A percentile compares a stretch with the other conserved stretches of the same genome.
Conservation (phyloP, 345 rosid species). For the Heritiera littoralis region DNA sequence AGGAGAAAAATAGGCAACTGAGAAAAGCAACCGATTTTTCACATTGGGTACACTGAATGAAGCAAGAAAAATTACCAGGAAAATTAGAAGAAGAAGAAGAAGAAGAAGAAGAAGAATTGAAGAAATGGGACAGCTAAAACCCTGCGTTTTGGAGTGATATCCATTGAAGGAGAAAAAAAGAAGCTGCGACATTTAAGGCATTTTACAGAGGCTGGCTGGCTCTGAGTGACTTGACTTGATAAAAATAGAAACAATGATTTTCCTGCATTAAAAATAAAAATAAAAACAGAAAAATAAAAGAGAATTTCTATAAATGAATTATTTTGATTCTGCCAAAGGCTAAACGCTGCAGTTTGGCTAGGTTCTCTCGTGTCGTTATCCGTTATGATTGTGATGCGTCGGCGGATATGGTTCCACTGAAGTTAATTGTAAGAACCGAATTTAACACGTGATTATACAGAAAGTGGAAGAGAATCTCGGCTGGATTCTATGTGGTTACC, state of each 20-base stretch:
- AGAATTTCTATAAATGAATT: background rate
- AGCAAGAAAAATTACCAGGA: conserved; percentile 10
- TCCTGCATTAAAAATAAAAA: background rate
- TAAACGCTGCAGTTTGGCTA: conserved; percentile 24
- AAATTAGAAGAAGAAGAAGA: background rate
- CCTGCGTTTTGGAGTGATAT: background rate
- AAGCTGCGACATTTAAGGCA: background rate
- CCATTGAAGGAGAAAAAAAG: conserved; percentile 14
- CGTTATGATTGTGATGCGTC: conserved; percentile 17
- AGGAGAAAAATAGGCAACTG: background rate
- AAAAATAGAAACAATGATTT: background rate
- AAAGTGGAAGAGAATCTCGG: background rate
- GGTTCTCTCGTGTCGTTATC: background rate
- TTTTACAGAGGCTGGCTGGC: conserved; percentile 5
- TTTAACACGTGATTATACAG: background rate
- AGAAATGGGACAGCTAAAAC: conserved; percentile 14
- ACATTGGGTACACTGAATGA: conserved; percentile 14
- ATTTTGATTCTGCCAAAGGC: background rate
- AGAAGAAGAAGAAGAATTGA: conserved; percentile 4
- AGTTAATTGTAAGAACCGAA: background rate
- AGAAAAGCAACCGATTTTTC: conserved; percentile 3
- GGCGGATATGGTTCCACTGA: conserved; percentile 15
- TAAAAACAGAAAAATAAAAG: background rate
- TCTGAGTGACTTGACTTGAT: conserved; percentile 6
- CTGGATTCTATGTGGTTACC: background rate